Conservation (phyloP, 768 basidiomycete genomes). For the Trametes cinnabarina region DNA sequence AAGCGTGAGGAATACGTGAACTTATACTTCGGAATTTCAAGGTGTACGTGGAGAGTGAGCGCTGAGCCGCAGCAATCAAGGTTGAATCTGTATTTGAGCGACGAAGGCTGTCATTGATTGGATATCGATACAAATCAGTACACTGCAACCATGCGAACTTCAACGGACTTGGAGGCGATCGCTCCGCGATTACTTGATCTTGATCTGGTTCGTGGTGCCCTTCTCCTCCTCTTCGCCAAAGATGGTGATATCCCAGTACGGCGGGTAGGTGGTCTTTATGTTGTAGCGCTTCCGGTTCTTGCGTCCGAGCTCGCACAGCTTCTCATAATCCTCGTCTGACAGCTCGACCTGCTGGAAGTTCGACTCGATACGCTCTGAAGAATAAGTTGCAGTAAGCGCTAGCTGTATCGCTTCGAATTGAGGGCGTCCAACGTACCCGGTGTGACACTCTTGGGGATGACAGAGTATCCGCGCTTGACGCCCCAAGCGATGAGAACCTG, state of each 20-base stretch:
- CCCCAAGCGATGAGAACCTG: slow-evolving; percentile 87
- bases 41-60: no score
- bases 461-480: slow-evolving; percentile 67
- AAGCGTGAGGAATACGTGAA: no score
- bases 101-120: neutral
- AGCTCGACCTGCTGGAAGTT: slow-evolving; percentile 79
- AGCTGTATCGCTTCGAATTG: no score
- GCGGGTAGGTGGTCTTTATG: slow-evolving; percentile 56
- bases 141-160: no score
- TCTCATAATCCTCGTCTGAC: slow-evolving; percentile 63
- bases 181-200: slow-evolving; percentile 24
- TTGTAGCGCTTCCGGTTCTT: slow-evolving; percentile 56
- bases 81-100: neutral
- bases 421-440: slow-evolving; percentile 35
- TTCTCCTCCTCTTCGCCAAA: slow-evolving; percentile 65
- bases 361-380: slow-evolving; percentile 59
- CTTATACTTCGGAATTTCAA: no score
- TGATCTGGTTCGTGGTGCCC: slow-evolving; percentile 33
- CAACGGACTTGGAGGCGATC: no score
- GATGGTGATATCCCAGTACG: slow-evolving; percentile 69
- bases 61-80: neutral
- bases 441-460: slow-evolving; percentile 83
- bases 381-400: no score
- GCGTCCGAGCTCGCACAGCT: slow-evolving; percentile 49
- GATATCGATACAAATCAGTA: slow-evolving; percentile 2